Evolutionary conservation across 371 early-diverging fungal genomes (phyloP).

Genomic region (Smittium culicis): DNA sequence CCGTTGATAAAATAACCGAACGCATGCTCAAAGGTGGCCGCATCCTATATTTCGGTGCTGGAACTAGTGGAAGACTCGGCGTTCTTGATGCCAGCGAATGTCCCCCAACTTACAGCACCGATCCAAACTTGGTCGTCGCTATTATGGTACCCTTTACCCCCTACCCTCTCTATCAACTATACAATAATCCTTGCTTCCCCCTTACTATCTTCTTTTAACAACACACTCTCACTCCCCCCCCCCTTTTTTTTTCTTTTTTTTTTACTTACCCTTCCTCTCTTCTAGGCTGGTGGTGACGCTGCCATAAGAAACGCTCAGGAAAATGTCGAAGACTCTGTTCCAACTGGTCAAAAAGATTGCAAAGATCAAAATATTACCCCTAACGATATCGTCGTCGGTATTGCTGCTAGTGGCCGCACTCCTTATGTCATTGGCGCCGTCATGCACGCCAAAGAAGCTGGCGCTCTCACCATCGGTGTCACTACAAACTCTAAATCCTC

Average conservation of each 20-base stretch:
- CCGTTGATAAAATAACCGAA: slow-evolving; percentile 10
- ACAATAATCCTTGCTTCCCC: not conserved
- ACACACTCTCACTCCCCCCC: too few species aligned
- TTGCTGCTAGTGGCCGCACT: slow-evolving; percentile 13
- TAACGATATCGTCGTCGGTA: slow-evolving; percentile 6
- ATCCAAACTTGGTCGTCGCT: slow-evolving; percentile 9
- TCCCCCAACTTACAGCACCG: slow-evolving; percentile 11
- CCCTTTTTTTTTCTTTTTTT: not conserved
- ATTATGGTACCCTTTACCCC: not conserved
- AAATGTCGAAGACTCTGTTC: slow-evolving; percentile 7
- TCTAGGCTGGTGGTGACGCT: slow-evolving; percentile 9
- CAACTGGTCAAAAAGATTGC: slow-evolving; percentile 2
- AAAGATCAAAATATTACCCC: not conserved
- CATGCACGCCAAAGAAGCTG: slow-evolving; percentile 13
- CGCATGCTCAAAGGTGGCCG: slow-evolving; percentile 4
- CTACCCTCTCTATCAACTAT: not conserved
- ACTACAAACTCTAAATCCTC: slow-evolving; percentile 13
- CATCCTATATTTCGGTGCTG: slow-evolving; percentile 9
- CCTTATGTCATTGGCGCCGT: slow-evolving; percentile 14
- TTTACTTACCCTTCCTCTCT: not conserved
- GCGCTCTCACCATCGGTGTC: slow-evolving; percentile 15
- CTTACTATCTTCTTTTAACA: not conserved
- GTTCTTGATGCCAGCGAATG: slow-evolving; percentile 12
- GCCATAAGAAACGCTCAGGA: slow-evolving; percentile 10
- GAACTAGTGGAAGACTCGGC: slow-evolving; percentile 11